Percentiles rank a stretch among this genome's conserved stretches.
Conservation (phyloP, 225 moss, liverwort and hornwort genomes). For the Pseudoscleropodium purum region DNA sequence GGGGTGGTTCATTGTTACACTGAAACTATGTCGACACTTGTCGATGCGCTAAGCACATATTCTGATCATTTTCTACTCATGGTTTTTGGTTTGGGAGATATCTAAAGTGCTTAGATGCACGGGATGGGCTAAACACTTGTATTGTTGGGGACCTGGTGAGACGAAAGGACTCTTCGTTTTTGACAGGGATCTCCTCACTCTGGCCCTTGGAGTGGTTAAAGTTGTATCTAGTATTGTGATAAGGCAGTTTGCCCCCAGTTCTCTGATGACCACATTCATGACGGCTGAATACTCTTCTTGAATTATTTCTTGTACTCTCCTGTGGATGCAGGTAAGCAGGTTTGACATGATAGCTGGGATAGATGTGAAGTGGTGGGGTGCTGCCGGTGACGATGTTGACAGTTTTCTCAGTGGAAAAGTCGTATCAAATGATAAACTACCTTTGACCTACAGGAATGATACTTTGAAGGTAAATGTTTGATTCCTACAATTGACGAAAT, state of each 20-base stretch:
- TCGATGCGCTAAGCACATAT: neutral
- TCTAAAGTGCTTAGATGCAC: neutral
- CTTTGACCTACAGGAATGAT: constrained; percentile 43
- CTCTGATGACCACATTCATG: neutral
- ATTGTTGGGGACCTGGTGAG: neutral
- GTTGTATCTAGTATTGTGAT: neutral
- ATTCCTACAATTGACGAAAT: neutral
- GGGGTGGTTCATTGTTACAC: neutral
- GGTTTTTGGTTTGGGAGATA: neutral
- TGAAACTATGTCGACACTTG: neutral
- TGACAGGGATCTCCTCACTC: neutral
- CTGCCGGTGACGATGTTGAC: constrained; percentile 64
- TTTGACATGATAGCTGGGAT: constrained; percentile 92
- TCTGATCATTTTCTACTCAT: neutral
- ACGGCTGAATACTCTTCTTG: neutral
- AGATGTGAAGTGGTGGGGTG: constrained; percentile 93
- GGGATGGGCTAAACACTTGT: neutral
- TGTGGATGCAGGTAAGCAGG: constrained; percentile 58
- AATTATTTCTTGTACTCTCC: neutral
- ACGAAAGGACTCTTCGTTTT: neutral
- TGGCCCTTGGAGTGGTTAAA: neutral
- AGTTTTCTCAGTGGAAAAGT: constrained; percentile 71
- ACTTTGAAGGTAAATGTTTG: constrained; percentile 34
- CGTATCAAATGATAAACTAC: constrained; percentile 48
- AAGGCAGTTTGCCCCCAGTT: neutral